These are phyloP conservation scores for Vaucheria bursata DNA, from an alignment of 352 stramenopile genomes.

Conservation along the genomic window DNA sequence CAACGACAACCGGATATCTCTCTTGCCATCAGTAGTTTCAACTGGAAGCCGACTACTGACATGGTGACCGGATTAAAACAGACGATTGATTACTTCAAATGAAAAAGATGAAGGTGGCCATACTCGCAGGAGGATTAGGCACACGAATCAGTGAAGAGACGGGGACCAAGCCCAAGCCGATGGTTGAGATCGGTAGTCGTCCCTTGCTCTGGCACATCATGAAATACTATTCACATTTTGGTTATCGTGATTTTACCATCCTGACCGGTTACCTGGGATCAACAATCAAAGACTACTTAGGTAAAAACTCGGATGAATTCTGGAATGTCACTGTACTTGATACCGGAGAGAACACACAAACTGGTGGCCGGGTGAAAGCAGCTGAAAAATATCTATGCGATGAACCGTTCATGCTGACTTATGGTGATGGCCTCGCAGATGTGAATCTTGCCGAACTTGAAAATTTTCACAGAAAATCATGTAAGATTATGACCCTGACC, in stretches of 20 bases:
- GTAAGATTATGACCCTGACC: not conserved
- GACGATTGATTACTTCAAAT: constrained; percentile 41
- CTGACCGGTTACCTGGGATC: no score
- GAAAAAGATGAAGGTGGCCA: not conserved
- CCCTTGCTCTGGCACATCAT: not conserved
- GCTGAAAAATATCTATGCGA: not conserved
- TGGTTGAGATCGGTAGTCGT: not conserved
- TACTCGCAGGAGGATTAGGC: not conserved
- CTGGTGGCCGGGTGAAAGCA: not conserved
- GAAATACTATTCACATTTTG: not conserved
- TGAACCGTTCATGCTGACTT: not conserved
- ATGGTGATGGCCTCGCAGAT: not conserved
- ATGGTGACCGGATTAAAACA: constrained; percentile 23
- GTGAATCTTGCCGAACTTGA: not conserved
- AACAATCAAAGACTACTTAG: no score
- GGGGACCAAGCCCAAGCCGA: not conserved
- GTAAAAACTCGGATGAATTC: not conserved
- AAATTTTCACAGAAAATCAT: not conserved
- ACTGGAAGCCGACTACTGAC: constrained; percentile 36
- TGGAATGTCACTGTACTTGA: not conserved
- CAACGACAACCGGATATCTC: constrained; percentile 89
- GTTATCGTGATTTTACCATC: not conserved
- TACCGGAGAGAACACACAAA: not conserved
- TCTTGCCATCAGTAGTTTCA: constrained; percentile 32
- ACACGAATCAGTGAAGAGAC: not conserved